These are phyloP conservation scores for Picea sitchensis DNA, from an alignment of 75 land plant genomes.

Conservation along the genomic window DNA sequence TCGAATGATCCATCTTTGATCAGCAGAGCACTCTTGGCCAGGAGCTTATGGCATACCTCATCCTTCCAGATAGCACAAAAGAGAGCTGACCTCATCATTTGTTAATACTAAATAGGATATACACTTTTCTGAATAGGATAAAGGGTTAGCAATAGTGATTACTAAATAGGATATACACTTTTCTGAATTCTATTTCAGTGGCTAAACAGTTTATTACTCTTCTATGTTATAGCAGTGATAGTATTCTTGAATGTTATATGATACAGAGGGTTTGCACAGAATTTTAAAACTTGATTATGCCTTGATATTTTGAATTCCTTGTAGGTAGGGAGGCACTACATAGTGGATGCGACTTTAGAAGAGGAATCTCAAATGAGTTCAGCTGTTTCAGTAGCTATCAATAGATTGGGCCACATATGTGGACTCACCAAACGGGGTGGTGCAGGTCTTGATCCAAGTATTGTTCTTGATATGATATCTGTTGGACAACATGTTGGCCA, in stretches of 20 bases:
- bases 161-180: neutral
- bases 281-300: neutral
- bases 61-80: no score
- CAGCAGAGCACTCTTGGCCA: no score
- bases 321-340: slow-evolving; percentile 84
- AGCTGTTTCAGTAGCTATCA: slow-evolving; percentile 81
- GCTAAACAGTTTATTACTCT: neutral
- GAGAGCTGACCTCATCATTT: no score
- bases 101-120: neutral
- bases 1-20: no score
- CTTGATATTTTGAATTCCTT: slow-evolving; percentile 8
- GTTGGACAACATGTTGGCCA: slow-evolving; percentile 77
- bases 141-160: neutral
- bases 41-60: no score
- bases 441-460: slow-evolving; percentile 79
- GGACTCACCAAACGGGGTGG: slow-evolving; percentile 91
- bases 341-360: slow-evolving; percentile 93
- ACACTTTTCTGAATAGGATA: neutral
- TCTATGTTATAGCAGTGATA: neutral
- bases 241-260: neutral
- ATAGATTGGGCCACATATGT: slow-evolving; percentile 64
- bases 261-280: neutral
- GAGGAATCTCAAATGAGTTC: slow-evolving; percentile 97
- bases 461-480: slow-evolving; percentile 89
- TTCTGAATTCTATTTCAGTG: neutral